These are phyloP conservation scores for Sporisorium sorghi DNA, from an alignment of 1,284 basidiomycete species.

Conservation along the genomic window DNA sequence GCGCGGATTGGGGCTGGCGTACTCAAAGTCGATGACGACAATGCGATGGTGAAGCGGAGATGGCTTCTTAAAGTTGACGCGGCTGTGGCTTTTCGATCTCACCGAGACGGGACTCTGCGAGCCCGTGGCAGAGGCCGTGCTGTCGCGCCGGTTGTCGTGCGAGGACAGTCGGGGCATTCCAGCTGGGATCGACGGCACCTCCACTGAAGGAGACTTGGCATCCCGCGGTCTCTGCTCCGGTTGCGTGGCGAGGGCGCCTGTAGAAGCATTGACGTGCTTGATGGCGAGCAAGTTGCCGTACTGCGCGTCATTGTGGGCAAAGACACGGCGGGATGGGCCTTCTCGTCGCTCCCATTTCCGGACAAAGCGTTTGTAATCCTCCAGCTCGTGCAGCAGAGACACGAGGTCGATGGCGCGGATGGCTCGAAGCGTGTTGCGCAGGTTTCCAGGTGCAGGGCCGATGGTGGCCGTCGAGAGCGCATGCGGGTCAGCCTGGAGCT, in stretches of 20 bases:
- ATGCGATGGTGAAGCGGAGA: slow-evolving; percentile 59
- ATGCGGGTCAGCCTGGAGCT: slow-evolving; percentile 23
- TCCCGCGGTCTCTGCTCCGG: slow-evolving; percentile 22
- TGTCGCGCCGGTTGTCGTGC: slow-evolving; percentile 34
- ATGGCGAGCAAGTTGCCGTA: slow-evolving; percentile 64
- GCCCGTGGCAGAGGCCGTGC: slow-evolving; percentile 17
- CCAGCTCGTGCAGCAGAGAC: slow-evolving; percentile 53
- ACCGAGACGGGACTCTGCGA: slow-evolving; percentile 28
- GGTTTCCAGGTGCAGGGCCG: slow-evolving; percentile 42
- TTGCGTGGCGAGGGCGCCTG: slow-evolving; percentile 10
- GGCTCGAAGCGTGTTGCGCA: slow-evolving; percentile 52
- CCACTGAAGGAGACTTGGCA: slow-evolving; percentile 24
- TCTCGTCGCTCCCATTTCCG: slow-evolving; percentile 59
- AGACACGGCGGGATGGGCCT: slow-evolving; percentile 62
- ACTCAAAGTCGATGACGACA: slow-evolving; percentile 68
- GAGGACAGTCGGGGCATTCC: slow-evolving; percentile 52
- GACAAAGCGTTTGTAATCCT: slow-evolving; percentile 61
- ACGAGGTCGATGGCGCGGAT: slow-evolving; percentile 62
- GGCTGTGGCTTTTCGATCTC: slow-evolving; percentile 44
- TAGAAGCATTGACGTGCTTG: slow-evolving; percentile 31
- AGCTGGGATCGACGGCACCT: slow-evolving; percentile 40
- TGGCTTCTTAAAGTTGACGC: slow-evolving; percentile 30
- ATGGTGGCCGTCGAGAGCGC: slow-evolving; percentile 37
- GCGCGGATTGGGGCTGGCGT: slow-evolving; percentile 62
- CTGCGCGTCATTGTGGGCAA: slow-evolving; percentile 67